Percentiles rank a stretch among this genome's conserved stretches.
Evolutionary conservation across 1,284 basidiomycete genomes (phyloP).

Genomic region (Cutaneotrichosporon arboriforme): DNA sequence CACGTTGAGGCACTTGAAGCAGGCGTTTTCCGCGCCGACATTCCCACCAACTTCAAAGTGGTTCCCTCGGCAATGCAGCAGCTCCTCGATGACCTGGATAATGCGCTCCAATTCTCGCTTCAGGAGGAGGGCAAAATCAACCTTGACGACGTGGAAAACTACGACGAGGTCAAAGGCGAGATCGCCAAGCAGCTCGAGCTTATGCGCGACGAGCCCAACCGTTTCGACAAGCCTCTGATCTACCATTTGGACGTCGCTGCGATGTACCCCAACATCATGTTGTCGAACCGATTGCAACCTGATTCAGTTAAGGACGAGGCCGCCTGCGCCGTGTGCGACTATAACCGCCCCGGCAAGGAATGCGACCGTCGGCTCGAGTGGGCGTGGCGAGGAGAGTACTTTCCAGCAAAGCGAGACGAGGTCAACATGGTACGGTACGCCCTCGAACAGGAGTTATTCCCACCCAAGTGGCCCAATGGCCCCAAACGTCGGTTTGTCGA

Average conservation of each 20-base stretch:
- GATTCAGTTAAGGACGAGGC: constrained; percentile 97
- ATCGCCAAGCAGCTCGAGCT: constrained; percentile 75
- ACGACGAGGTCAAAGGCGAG: constrained; percentile 80
- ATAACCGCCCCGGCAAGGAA: constrained; percentile 89
- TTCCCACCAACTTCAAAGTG: constrained; percentile 91
- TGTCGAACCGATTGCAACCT: constrained; percentile 96
- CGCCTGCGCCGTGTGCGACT: constrained; percentile 96
- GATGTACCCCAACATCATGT: constrained; percentile 99
- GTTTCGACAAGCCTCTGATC: constrained; percentile 88
- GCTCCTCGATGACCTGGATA: constrained; percentile 92
- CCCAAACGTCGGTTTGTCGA: constrained; percentile 79
- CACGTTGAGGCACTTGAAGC: constrained; percentile 98
- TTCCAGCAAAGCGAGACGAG: constrained; percentile 95
- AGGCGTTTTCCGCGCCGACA: constrained; percentile 96
- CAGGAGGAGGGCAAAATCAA: constrained; percentile 77
- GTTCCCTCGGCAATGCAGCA: constrained; percentile 81
- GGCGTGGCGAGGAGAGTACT: constrained; percentile 99
- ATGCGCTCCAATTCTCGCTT: constrained; percentile 83
- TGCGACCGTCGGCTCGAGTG: constrained; percentile 93
- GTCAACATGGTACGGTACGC: constrained; percentile 99
- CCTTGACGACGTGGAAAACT: constrained; percentile 86
- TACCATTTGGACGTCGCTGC: constrained; percentile 99
- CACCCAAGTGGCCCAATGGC: constrained; percentile 67
- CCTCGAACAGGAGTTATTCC: constrained; percentile 89
- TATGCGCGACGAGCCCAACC: constrained; percentile 85